A percentile compares a stretch with the other conserved stretches of the same genome.
Conservation (phyloP, 1,284 basidiomycete genomes). For the Mycena sp. region DNA sequence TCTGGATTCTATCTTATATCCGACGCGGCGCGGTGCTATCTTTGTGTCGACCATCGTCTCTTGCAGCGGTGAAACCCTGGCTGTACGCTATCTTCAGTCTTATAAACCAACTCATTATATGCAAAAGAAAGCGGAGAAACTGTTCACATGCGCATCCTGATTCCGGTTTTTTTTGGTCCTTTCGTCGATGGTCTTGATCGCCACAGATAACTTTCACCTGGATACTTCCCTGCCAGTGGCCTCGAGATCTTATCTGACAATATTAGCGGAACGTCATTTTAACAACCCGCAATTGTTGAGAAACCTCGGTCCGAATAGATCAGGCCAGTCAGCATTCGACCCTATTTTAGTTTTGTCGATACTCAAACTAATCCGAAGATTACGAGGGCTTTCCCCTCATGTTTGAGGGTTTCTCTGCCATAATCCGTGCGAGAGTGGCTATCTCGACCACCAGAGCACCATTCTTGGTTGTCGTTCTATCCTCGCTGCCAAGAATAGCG, state of each 20-base stretch:
- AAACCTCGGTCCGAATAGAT: conserved; percentile 13
- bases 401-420: background rate
- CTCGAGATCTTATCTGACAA: conserved; percentile 14
- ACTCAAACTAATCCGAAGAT: conserved; percentile 14
- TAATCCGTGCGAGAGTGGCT: background rate
- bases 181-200: background rate
- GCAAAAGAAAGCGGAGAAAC: background rate
- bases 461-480: background rate
- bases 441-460: background rate
- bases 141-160: background rate
- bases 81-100: background rate
- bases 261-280: background rate
- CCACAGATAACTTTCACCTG: background rate
- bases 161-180: background rate
- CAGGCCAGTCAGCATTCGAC: background rate
- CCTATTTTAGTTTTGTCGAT: background rate
- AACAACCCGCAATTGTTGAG: background rate
- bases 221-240: background rate
- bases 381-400: conserved; percentile 18
- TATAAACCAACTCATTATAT: background rate
- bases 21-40: background rate
- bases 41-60: background rate
- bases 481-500: background rate
- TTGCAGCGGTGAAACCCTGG: background rate
- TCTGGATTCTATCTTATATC: background rate